Evolutionary conservation across 352 stramenopile genomes (phyloP).

Genomic region (Phytophthora podocarpi): DNA sequence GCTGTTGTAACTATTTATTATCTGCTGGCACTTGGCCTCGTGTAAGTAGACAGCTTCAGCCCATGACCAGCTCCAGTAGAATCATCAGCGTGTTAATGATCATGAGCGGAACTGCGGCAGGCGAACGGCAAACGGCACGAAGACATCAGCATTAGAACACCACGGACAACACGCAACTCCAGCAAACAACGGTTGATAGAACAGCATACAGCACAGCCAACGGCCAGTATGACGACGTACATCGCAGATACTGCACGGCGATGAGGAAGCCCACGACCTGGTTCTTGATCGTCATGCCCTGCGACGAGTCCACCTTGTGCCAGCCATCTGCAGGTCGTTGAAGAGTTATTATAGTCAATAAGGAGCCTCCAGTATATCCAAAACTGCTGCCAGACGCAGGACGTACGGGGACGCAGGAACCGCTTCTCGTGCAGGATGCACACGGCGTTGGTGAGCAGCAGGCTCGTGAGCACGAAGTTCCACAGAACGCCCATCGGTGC

Average conservation of each 20-base stretch:
- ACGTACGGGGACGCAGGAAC: slow-evolving; percentile 84
- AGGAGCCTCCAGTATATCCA: too few relatives aligned
- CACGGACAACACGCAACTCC: not conserved
- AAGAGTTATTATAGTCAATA: too few relatives aligned
- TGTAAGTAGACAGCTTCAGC: slow-evolving; percentile 36
- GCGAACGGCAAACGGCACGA: not conserved
- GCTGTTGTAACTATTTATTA: slow-evolving; percentile 20
- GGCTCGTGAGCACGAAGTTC: slow-evolving; percentile 89
- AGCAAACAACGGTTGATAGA: too few relatives aligned
- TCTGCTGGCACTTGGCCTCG: slow-evolving; percentile 1
- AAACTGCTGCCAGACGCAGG: too few relatives aligned
- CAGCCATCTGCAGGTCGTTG: slow-evolving; percentile 83
- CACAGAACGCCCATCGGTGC: slow-evolving; percentile 79
- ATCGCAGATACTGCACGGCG: slow-evolving; percentile 84
- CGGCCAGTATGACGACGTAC: slow-evolving; percentile 37
- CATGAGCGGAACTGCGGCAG: slow-evolving; percentile 72
- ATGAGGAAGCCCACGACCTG: slow-evolving; percentile 86
- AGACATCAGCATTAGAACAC: not conserved
- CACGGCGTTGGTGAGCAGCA: slow-evolving; percentile 86
- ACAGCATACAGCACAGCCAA: not conserved
- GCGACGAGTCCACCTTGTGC: slow-evolving; percentile 79
- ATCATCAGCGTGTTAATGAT: slow-evolving; percentile 85
- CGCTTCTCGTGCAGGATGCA: slow-evolving; percentile 90
- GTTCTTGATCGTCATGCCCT: slow-evolving; percentile 89
- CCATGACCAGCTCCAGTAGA: slow-evolving; percentile 78